Evolutionary conservation across 2,329 filamentous ascomycete genomes (phyloP).

Genomic region (Aureobasidium sp.): DNA sequence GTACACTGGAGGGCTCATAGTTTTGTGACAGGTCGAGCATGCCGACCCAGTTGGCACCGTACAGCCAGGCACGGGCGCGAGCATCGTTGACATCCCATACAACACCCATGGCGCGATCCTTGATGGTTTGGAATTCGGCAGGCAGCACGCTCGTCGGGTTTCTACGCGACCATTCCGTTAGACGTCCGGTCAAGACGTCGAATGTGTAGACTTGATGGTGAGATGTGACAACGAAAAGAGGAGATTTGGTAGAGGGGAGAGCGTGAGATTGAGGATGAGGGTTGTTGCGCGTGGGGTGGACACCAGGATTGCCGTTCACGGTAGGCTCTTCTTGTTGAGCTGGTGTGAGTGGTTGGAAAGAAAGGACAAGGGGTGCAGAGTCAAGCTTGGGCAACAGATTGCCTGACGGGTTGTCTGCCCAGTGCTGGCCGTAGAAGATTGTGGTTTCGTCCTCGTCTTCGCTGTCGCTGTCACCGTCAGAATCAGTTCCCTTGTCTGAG

Average conservation of each 20-base stretch:
- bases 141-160: conserved; percentile 73
- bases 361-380: conserved; percentile 36
- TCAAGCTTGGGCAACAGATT: conserved; percentile 38
- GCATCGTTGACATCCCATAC: conserved; percentile 60
- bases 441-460: conserved; percentile 40
- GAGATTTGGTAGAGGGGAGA: conserved; percentile 44
- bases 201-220: conserved; percentile 67
- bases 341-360: conserved; percentile 33
- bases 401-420: conserved; percentile 61
- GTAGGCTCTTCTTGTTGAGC: not conserved
- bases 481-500: conserved; percentile 19
- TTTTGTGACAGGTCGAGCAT: conserved; percentile 83
- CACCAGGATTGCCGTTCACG: conserved; percentile 38
- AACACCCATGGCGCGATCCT: conserved; percentile 73
- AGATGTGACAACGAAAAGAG: conserved; percentile 53
- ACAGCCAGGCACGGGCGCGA: conserved; percentile 70
- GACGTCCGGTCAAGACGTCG: conserved; percentile 62
- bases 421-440: conserved; percentile 53
- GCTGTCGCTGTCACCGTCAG: conserved; percentile 28
- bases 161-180: conserved; percentile 77
- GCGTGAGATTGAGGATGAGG: conserved; percentile 48
- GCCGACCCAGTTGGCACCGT: conserved; percentile 75
- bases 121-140: conserved; percentile 60
- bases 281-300: conserved; percentile 42
- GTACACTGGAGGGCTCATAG: conserved; percentile 33